These are phyloP conservation scores for Sanguinoderma infundibulare DNA, from an alignment of 1,284 basidiomycete genomes.

Conservation along the genomic window DNA sequence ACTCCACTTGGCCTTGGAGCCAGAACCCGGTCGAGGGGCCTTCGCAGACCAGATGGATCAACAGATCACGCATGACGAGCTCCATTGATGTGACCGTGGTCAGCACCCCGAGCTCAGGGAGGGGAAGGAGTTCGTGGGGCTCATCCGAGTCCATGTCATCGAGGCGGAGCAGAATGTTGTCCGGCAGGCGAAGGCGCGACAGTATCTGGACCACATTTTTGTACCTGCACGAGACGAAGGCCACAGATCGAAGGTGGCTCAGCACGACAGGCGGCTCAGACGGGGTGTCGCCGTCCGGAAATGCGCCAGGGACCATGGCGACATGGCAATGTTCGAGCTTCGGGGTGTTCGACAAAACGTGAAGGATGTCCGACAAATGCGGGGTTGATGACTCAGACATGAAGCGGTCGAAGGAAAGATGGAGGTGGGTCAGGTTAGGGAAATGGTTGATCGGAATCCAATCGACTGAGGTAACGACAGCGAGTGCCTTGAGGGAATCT, in stretches of 20 bases:
- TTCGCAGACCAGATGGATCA: neutral
- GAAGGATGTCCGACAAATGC: neutral
- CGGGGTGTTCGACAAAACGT: neutral
- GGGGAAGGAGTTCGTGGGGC: neutral
- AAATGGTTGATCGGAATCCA: neutral
- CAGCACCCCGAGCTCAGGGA: neutral
- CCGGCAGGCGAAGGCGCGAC: neutral
- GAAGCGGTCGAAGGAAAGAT: neutral
- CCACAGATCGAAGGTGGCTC: neutral
- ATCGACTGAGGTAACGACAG: neutral
- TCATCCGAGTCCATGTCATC: too few relatives aligned
- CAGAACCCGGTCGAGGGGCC: neutral
- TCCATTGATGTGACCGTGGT: neutral
- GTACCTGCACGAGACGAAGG: neutral
- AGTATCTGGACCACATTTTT: neutral
- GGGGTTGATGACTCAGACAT: neutral
- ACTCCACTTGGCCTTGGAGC: neutral
- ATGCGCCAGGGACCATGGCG: too few relatives aligned
- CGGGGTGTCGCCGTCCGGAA: neutral
- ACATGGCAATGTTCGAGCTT: neutral
- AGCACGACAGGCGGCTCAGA: neutral
- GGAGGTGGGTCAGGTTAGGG: neutral
- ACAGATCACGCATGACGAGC: neutral
- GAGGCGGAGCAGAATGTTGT: neutral
- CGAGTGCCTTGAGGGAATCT: neutral